Evolutionary conservation across 495 filamentous ascomycete genomes (phyloP).

Genomic region (Penicillium crystallinum): DNA sequence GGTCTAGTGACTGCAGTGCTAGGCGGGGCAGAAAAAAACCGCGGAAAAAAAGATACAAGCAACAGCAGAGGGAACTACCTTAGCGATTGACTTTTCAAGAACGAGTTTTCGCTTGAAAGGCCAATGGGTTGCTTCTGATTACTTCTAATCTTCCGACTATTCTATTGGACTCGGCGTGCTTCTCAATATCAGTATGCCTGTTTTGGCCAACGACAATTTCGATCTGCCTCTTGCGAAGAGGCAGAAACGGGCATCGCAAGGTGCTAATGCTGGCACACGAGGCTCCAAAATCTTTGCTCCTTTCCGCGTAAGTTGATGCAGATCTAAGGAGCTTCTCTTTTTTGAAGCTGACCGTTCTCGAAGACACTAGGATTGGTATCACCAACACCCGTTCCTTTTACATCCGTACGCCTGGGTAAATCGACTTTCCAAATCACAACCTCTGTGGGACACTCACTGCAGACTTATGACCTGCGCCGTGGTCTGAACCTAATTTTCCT

Average conservation of each 20-base stretch:
- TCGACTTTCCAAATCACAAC: conserved; percentile 96
- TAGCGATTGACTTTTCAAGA: background rate
- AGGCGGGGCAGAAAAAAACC: conserved; percentile 9
- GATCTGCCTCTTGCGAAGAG: conserved; percentile 60
- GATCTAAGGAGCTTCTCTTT: background rate
- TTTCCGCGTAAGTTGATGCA: conserved; percentile 62
- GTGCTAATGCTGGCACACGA: conserved; percentile 21
- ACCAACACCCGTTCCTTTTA: conserved; percentile 82
- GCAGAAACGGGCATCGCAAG: conserved; percentile 48
- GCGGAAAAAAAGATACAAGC: background rate
- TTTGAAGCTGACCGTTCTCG: conserved; percentile 1
- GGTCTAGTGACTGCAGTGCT: conserved; percentile 4
- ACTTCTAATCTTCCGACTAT: background rate
- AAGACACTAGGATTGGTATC: conserved; percentile 92
- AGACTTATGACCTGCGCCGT: conserved; percentile 88
- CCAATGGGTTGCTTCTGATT: background rate
- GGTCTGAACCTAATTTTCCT: conserved; percentile 90
- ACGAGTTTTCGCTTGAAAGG: background rate
- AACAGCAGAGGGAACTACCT: background rate
- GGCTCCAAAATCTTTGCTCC: conserved; percentile 83
- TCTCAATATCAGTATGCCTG: conserved; percentile 34
- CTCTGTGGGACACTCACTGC: conserved; percentile 79
- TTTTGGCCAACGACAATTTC: conserved; percentile 38
- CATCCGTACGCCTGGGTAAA: conserved; percentile 80
- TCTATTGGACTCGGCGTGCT: background rate